Evolutionary conservation across 2,329 filamentous ascomycete species (phyloP).

Genomic region (Cordyceps farinosa): DNA sequence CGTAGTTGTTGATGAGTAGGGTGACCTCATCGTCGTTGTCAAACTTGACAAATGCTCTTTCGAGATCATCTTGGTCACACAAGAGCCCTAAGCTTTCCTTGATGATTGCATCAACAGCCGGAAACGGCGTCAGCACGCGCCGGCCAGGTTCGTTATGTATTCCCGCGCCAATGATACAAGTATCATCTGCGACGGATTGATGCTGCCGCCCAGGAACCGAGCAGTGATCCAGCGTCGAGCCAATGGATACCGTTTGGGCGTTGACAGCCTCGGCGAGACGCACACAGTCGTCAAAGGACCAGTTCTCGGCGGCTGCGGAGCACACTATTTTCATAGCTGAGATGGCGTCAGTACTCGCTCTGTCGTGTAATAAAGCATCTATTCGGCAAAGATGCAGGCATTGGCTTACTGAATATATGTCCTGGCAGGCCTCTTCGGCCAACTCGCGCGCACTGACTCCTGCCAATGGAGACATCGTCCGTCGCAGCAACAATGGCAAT

Average conservation of each 20-base stretch:
- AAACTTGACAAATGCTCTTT: conserved; percentile 49
- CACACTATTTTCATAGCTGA: conserved; percentile 54
- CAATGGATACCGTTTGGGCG: conserved; percentile 52
- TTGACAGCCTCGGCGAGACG: conserved; percentile 47
- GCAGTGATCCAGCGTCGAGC: conserved; percentile 58
- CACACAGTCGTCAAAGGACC: conserved; percentile 47
- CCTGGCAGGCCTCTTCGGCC: conserved; percentile 60
- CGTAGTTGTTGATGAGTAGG: conserved; percentile 58
- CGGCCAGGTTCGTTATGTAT: conserved; percentile 65
- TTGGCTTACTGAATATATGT: conserved; percentile 49
- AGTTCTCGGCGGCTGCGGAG: conserved; percentile 45
- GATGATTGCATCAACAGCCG: conserved; percentile 46
- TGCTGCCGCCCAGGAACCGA: conserved; percentile 53
- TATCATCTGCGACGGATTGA: conserved; percentile 43
- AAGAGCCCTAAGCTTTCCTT: conserved; percentile 57
- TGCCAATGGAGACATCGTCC: neutral
- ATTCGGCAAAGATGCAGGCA: conserved; percentile 36
- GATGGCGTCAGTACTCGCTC: conserved; percentile 26
- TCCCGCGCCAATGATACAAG: conserved; percentile 62
- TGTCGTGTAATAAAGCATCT: too few species aligned
- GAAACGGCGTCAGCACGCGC: conserved; percentile 51
- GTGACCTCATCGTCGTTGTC: conserved; percentile 44
- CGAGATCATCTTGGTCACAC: conserved; percentile 52
- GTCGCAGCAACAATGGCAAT: conserved; percentile 55
- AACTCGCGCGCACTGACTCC: conserved; percentile 54